Base-by-base conservation (phyloP, 2,329 filamentous ascomycete genomes). In the Aspergillus felis region DNA sequence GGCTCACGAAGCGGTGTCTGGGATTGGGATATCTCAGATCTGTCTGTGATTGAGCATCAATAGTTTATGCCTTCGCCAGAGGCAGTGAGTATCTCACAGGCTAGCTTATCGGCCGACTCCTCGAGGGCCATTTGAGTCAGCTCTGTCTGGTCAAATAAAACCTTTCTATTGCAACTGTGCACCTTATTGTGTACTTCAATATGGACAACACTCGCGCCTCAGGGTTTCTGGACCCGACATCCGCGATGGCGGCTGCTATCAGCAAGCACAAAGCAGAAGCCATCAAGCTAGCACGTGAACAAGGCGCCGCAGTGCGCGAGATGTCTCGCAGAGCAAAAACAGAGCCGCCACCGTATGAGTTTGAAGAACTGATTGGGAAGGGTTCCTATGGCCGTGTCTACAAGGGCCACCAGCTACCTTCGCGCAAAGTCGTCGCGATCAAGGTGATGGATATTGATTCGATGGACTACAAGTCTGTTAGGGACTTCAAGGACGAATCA, bases 361-460 rank as follows among this genome's bases (percentile, higher is more conserved):
- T 82, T 54, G 76, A 80, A 60, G 79, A 82, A 59, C 66, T 81
- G 57, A 81, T 81, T 51, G 79, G 79, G 4, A 81, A 81, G 64
- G 79, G 79, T 20, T 74, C 77, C 4, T 82, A 80, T 66, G 79
- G 79, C 29, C 74, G 79, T 61, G 79, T 82, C 10, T 82, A 80
- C 68, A 80, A 79, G 67, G 77, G 79, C 28, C 75, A 71, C 38
- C 70, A 78, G 55, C 68, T 70, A 8, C 68, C 73, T 22, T 73
- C 72, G 3, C 68, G 71, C 22, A 71, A 76, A 25, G 61, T 80
- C 9, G 79, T 81, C n/a, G 79, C 79, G 14, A 77, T 82, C 58
- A 82, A 82, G 57, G 78, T 82, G 14, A 71, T 81, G 61, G 79
- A 81, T 58, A 76, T 81, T 42, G 79, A 82, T 61, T 74, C 77